Evolutionary conservation across 148 eudicot genomes (phyloP).

Genomic region (Bassia scoparia): DNA sequence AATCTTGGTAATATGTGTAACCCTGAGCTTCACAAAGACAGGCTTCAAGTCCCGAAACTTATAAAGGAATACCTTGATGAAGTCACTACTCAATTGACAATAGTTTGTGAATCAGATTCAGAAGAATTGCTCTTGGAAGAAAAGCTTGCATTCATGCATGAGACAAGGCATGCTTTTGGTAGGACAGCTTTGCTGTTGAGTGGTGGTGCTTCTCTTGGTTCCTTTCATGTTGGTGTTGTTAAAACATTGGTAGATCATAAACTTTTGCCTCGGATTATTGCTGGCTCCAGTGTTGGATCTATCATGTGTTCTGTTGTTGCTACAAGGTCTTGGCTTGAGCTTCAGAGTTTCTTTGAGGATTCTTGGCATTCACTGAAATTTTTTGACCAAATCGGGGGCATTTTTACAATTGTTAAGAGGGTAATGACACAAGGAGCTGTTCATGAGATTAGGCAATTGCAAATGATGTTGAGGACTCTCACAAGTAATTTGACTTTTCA

Average conservation of each 20-base stretch:
- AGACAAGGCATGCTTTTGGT: conserved; percentile 96
- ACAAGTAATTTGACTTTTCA: conserved; percentile 87
- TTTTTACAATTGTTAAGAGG: conserved; percentile 68
- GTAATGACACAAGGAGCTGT: conserved; percentile 77
- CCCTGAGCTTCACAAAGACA: conserved; percentile 85
- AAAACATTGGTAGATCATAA: conserved; percentile 88
- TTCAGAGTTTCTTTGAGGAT: conserved; percentile 88
- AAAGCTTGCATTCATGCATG: conserved; percentile 95
- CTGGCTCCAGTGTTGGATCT: conserved; percentile 95
- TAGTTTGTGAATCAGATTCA: conserved; percentile 90
- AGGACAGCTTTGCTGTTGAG: conserved; percentile 95
- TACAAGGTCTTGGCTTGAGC: conserved; percentile 97
- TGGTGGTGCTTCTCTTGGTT: conserved; percentile 96
- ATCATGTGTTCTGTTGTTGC: conserved; percentile 83
- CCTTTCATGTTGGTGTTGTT: conserved; percentile 89
- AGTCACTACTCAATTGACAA: conserved; percentile 76
- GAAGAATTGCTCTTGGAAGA: conserved; percentile 85
- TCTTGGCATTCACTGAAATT: conserved; percentile 83
- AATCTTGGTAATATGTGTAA: conserved; percentile 97
- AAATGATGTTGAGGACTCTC: conserved; percentile 68
- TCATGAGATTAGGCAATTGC: conserved; percentile 86
- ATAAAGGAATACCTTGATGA: conserved; percentile 88
- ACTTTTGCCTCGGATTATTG: conserved; percentile 80
- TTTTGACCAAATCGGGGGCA: conserved; percentile 86
- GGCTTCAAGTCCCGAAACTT: conserved; percentile 85